Evolutionary conservation across 257 asterid species (phyloP).

Genomic region (Coffea canephora): DNA sequence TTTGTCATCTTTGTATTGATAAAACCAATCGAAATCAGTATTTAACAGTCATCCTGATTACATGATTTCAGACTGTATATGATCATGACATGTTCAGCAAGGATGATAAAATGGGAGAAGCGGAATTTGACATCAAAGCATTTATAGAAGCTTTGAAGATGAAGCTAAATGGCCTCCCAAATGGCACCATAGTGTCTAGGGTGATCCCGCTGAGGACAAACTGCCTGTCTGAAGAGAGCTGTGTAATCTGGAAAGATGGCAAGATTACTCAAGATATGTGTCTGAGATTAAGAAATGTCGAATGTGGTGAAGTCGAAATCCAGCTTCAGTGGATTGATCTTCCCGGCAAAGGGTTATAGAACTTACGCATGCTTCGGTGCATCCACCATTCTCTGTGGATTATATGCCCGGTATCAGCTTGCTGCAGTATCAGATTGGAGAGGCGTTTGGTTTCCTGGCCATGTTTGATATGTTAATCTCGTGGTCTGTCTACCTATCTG

Average conservation of each 20-base stretch:
- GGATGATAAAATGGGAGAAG: constrained; percentile 57
- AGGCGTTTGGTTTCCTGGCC: background rate
- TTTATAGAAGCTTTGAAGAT: constrained; percentile 42
- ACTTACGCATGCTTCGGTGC: background rate
- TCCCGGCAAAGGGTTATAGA: constrained; percentile 43
- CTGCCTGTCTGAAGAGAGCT: constrained; percentile 40
- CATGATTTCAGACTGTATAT: constrained; percentile 39
- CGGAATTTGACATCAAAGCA: constrained; percentile 40
- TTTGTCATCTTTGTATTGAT: background rate
- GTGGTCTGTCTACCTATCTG: constrained; percentile 2
- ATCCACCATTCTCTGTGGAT: background rate
- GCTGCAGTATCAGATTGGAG: background rate
- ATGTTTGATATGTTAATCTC: background rate
- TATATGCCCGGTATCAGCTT: background rate
- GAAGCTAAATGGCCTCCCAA: constrained; percentile 34
- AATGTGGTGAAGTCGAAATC: constrained; percentile 49
- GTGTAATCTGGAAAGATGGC: constrained; percentile 34
- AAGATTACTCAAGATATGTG: constrained; percentile 41
- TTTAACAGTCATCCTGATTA: background rate
- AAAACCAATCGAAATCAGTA: background rate
- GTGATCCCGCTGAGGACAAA: constrained; percentile 35
- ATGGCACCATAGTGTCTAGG: constrained; percentile 35
- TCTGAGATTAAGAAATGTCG: constrained; percentile 46
- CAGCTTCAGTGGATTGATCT: constrained; percentile 50
- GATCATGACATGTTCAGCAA: constrained; percentile 47